A percentile compares a stretch with the other conserved stretches of the same genome.
Evolutionary conservation across 192 early-diverging fungal species (phyloP).

Genomic region (Coemansia sp.): DNA sequence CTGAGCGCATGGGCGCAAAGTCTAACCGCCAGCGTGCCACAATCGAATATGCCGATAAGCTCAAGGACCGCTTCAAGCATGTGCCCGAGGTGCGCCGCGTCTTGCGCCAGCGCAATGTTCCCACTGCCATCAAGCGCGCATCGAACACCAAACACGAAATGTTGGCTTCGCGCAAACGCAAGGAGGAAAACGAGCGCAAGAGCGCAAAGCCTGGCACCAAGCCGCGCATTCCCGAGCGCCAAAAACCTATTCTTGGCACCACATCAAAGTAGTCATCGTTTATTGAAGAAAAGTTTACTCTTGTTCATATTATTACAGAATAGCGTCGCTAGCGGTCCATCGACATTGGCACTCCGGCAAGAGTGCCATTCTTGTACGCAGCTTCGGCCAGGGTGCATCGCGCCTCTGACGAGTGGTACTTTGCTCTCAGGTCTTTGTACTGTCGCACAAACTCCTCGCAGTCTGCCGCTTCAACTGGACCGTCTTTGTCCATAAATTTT

Average conservation of each 20-base stretch:
- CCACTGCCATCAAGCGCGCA: constrained; percentile 79
- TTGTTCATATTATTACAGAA: not conserved
- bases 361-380: constrained; percentile 36
- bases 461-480: constrained; percentile 13
- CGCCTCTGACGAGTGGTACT: constrained; percentile 32
- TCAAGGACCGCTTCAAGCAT: constrained; percentile 91
- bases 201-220: constrained; percentile 64
- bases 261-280: constrained; percentile 33
- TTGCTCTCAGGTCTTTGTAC: constrained; percentile 31
- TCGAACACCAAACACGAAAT: constrained; percentile 78
- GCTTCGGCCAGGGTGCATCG: constrained; percentile 28
- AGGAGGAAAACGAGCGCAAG: constrained; percentile 91
- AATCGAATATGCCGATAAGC: constrained; percentile 77
- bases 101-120: constrained; percentile 82
- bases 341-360: constrained; percentile 40
- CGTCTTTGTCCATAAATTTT: constrained; percentile 18
- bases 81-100: constrained; percentile 89
- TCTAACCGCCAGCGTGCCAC: constrained; percentile 75
- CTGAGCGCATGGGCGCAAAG: constrained; percentile 75
- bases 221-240: constrained; percentile 67
- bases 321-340: constrained; percentile 35
- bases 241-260: constrained; percentile 67
- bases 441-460: constrained; percentile 53
- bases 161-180: constrained; percentile 73
- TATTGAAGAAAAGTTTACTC: not conserved